A percentile compares a stretch with the other conserved stretches of the same genome.
These are phyloP conservation scores for Flaveria ramosissima DNA, from an alignment of 129 eudicot species.

Conservation along the genomic window DNA sequence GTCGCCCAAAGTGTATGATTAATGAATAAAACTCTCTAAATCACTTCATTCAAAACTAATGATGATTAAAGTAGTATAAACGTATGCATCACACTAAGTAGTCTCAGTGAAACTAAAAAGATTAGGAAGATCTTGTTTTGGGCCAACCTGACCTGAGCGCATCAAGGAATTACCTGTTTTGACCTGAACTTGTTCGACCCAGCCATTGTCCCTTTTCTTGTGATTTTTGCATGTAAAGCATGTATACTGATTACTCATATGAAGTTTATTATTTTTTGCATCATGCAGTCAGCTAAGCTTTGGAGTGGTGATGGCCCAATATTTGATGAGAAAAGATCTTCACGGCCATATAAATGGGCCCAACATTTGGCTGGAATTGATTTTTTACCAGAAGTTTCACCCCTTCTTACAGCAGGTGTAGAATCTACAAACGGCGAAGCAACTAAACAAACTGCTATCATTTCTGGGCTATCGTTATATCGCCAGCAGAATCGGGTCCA, in stretches of 20 bases:
- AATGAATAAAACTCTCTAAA: neutral
- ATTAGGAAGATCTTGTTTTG: neutral
- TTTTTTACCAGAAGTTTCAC: slow-evolving; percentile 92
- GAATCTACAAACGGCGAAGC: slow-evolving; percentile 50
- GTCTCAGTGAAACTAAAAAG: neutral
- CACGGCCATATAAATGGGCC: slow-evolving; percentile 95
- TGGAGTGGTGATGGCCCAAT: slow-evolving; percentile 49
- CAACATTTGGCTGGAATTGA: slow-evolving; percentile 98
- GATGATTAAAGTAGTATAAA: neutral
- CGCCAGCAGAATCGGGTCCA: slow-evolving; percentile 86
- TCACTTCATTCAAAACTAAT: neutral
- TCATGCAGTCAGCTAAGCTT: slow-evolving; percentile 83
- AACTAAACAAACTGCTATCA: slow-evolving; percentile 47
- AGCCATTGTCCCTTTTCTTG: neutral
- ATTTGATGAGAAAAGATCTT: slow-evolving; percentile 70
- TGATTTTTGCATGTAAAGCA: neutral
- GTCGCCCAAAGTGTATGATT: neutral
- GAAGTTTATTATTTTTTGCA: slow-evolving; percentile 24
- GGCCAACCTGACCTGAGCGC: neutral
- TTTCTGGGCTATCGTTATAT: slow-evolving; percentile 71
- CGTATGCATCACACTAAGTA: neutral
- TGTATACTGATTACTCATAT: neutral
- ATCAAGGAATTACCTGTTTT: neutral
- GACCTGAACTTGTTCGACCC: neutral
- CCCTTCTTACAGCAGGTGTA: slow-evolving; percentile 43